Base-by-base conservation (phyloP, 1,284 basidiomycete genomes). In the Jaminaea rosea region DNA sequence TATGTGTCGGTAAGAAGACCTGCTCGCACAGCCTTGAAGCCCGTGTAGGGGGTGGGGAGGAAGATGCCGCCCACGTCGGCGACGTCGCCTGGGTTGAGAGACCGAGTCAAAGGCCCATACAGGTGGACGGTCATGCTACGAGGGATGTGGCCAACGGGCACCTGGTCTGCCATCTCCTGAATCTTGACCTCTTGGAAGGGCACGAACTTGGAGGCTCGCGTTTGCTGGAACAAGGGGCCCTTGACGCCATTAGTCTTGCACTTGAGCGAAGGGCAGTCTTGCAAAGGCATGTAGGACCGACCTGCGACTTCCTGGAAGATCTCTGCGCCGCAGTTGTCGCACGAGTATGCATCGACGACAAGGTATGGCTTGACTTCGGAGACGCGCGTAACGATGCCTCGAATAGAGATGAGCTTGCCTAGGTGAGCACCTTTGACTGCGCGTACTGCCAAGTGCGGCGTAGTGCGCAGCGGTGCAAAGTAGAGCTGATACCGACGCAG, bases 121-220 rank as follows among this genome's bases (percentile, higher is more conserved):
- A 98, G 80, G 74, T 99, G 92, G 26, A 97, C 77, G 0, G 91
- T 92, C 94, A 97, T 98, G 2, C 91, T 91, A 31, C 94, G 85
- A 27, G 94, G 94, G 55, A 99, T 98, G 74, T 99, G 94, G 3
- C 94, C 94, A 31, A 98, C 92, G 21, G 94, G 94, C 0, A 99
- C 94, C 84, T 99, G 94, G 72, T 98, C 94, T 23, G 94, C 88
- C 93, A 98, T 94, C 76, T 99, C 94, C 75, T 99, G 94, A 45
- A 99, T 89, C 77, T 94, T 94, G 61, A 96, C 84, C 75, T 99
- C 94, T 74, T 99, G 94, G 80, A 98, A 99, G 0, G 93, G 90
- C 66, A 87, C 88, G 76, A 98, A 99, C 54, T 94, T 85, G 77
- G 88, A 90, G 19, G 94, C 94, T 29, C 94, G 82, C 2, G 93